Base-by-base conservation (phyloP, 495 filamentous ascomycete genomes). In the Jackrogersella multiformis region DNA sequence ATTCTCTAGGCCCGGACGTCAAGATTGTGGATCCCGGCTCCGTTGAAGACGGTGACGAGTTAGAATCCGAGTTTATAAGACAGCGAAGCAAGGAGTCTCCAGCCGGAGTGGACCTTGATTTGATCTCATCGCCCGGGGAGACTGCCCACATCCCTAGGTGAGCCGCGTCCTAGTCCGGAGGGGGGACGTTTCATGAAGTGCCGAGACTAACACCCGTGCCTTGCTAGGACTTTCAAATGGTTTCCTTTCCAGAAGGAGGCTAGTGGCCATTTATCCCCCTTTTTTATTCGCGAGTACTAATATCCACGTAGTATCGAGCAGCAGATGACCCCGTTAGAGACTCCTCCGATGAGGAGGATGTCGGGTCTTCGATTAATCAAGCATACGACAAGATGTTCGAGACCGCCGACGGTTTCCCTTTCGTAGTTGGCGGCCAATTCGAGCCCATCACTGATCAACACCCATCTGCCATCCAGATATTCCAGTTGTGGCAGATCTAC, bases 401-500 rank as follows among this genome's bases (percentile, higher is more conserved):
- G 12, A 80, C 81, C 57, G 73, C 75, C 48, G 80, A 86, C 69
- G 81, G 83, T 54, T 90, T 87, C 65, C 81, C 87, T 16, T 89
- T 90, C 70, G 76, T 83, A 35, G 81, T 87, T 23, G 86, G 84
- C 45, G 81, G 74, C 23, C 73, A 70, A 56, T 71, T 70, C 66
- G 77, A 73, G 72, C 85, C 68, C 69, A 83, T 84, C 45, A 80
- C 80, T 5, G 69, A 72, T 41, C 72, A 87, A n/a, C 90, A 94
- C 77, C 90, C 90, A 0, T 73, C 75, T 3, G 76, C 87, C 5
- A 81, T 91, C 53, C 89, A 92, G 57, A 88, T 92, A 18, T 88
- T 92, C 66, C 84, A 87, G 65, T 73, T 93, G 16, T 92, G 90
- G 90, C 88, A 92, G 69, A 82, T 84, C 0, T 92, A 88, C 70